Evolutionary conservation across 225 moss, liverwort and hornwort species (phyloP).

Genomic region (Climacium dendroides): DNA sequence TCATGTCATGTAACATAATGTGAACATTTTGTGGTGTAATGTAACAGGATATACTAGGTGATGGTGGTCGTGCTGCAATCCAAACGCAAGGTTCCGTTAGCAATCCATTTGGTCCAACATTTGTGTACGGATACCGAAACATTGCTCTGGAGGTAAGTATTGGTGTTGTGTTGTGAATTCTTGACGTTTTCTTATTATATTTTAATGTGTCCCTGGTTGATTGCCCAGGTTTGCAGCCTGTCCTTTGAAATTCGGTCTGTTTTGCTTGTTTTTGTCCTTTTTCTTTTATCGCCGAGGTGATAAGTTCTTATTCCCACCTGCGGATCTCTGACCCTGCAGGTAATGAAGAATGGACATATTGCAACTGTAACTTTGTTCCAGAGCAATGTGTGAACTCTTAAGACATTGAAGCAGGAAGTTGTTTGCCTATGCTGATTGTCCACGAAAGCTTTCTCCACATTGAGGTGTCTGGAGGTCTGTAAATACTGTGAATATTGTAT

Average conservation of each 20-base stretch:
- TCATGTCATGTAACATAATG: not conserved
- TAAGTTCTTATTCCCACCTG: not conserved
- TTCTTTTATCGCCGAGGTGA: not conserved
- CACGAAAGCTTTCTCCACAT: not conserved
- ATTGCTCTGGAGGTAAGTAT: conserved; percentile 76
- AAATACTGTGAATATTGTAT: conserved; percentile 10
- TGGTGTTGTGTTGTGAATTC: not conserved
- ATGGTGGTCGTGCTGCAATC: conserved; percentile 97
- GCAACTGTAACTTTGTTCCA: conserved; percentile 96
- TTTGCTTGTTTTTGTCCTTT: not conserved
- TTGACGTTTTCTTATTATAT: not conserved
- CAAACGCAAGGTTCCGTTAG: conserved; percentile 98
- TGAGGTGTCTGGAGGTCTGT: conserved; percentile 3
- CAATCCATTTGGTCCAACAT: conserved; percentile 97
- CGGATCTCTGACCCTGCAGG: conserved; percentile 26
- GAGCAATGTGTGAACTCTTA: conserved; percentile 30
- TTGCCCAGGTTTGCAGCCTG: not conserved
- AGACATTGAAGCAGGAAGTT: not conserved
- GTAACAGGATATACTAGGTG: conserved; percentile 70
- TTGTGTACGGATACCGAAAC: conserved; percentile 94
- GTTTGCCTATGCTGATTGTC: not conserved
- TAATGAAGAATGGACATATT: conserved; percentile 95
- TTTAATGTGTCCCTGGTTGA: not conserved
- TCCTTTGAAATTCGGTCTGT: not conserved
- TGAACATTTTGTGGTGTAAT: not conserved